Evolutionary conservation across 805 yeast species (phyloP).

Genomic region (Kluyveromyces aestuarii): DNA sequence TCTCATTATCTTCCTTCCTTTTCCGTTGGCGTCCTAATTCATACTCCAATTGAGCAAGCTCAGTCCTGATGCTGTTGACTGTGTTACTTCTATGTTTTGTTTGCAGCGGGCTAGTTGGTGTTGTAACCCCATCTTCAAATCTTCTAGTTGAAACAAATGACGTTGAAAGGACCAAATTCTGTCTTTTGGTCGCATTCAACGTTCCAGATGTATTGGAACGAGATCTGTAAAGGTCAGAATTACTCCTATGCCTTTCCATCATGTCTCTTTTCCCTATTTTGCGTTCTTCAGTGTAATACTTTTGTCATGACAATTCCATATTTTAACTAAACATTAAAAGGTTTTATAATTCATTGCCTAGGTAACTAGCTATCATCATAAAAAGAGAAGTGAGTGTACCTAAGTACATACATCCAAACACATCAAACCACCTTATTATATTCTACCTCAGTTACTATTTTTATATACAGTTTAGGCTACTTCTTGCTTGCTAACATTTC

Average conservation of each 20-base stretch:
- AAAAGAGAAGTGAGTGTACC: no score
- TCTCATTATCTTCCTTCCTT: conserved; percentile 20
- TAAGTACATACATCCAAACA: neutral
- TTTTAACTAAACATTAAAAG: no score
- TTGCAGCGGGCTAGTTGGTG: conserved; percentile 24
- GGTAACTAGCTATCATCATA: neutral
- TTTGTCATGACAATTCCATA: neutral
- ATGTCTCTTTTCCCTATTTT: neutral
- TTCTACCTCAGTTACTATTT: neutral
- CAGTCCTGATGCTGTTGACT: conserved; percentile 15
- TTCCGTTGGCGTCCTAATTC: conserved; percentile 14
- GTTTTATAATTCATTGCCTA: neutral
- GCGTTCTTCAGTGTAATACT: neutral
- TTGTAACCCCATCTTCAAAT: conserved; percentile 14
- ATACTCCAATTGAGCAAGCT: conserved; percentile 16
- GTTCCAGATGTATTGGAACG: conserved; percentile 4
- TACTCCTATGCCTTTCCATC: conserved; percentile 2
- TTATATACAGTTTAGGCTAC: neutral
- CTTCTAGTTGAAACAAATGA: conserved; percentile 26
- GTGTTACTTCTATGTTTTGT: conserved; percentile 18
- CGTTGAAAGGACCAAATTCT: conserved; percentile 25
- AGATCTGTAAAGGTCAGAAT: conserved; percentile 6
- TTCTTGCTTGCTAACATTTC: conserved; percentile 39
- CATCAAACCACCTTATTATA: neutral
- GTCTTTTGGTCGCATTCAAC: conserved; percentile 9